Percentiles rank a stretch among this genome's conserved stretches.
phyloP scores from a whole-genome alignment of 164 flowering plant species.

The Umbellularia californica region DNA sequence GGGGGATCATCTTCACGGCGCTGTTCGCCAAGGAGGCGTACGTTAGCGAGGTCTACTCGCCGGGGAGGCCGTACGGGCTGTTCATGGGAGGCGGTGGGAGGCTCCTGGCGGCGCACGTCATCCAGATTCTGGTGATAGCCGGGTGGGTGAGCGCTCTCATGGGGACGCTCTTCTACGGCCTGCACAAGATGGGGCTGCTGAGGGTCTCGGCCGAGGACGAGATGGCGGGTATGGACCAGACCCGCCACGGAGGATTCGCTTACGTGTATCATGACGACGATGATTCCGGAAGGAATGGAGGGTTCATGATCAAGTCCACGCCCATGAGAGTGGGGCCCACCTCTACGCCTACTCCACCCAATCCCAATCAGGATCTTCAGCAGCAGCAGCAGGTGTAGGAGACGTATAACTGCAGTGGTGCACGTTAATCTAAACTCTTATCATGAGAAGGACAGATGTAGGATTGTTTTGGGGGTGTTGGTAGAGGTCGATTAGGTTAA shows the following conservation, averaged over 20 bases:
- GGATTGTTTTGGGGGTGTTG: no score
- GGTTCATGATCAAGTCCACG: slow-evolving; percentile 11
- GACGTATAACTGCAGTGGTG: no score
- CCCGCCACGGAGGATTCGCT: slow-evolving; percentile 82
- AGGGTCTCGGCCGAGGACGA: slow-evolving; percentile 71
- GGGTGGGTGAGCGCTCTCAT: slow-evolving; percentile 80
- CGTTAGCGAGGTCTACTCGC: slow-evolving; percentile 52
- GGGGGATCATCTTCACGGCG: slow-evolving; percentile 80
- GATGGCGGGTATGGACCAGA: slow-evolving; percentile 77
- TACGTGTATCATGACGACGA: slow-evolving; percentile 48
- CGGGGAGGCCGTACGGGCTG: slow-evolving; percentile 56
- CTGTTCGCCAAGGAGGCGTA: slow-evolving; percentile 52
- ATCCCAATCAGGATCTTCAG: background rate
- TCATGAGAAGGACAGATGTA: no score
- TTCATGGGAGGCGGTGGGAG: slow-evolving; percentile 80
- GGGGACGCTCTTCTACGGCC: slow-evolving; percentile 57
- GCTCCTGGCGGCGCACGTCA: slow-evolving; percentile 56
- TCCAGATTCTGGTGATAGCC: slow-evolving; percentile 57
- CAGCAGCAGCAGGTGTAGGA: background rate
- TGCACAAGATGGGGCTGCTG: slow-evolving; percentile 44
- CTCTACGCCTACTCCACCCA: background rate
- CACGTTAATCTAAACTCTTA: no score
- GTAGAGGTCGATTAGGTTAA: no score
- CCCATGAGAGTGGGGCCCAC: slow-evolving; percentile 13
- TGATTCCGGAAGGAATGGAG: slow-evolving; percentile 4